Evolutionary conservation across 2,329 filamentous ascomycete genomes (phyloP).

Genomic region (Emmonsiellopsis sp.): DNA sequence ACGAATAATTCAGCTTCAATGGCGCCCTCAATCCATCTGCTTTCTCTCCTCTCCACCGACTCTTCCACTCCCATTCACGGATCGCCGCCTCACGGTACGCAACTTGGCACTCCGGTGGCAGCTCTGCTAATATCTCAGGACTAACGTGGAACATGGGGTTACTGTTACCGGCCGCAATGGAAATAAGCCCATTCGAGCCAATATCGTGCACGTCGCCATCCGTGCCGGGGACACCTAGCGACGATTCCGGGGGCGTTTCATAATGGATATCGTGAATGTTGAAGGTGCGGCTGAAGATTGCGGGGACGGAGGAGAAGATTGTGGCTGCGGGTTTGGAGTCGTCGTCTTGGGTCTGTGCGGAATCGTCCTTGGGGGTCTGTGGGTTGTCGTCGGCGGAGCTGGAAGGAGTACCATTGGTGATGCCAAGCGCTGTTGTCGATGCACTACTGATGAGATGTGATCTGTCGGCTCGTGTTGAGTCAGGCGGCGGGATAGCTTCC

Average conservation of each 20-base stretch:
- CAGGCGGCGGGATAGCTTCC: conserved; percentile 54
- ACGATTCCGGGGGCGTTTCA: conserved; percentile 20
- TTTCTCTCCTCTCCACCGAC: conserved; percentile 61
- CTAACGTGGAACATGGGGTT: conserved; percentile 9
- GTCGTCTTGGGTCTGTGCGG: conserved; percentile 9
- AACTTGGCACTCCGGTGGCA: conserved; percentile 49
- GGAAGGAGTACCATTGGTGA: conserved; percentile 22
- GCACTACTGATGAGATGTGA: conserved; percentile 22
- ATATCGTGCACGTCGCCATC: conserved; percentile 31
- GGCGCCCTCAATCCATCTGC: conserved; percentile 36
- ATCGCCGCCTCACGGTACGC: conserved; percentile 61
- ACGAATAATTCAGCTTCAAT: conserved; percentile 30
- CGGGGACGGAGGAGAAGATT: conserved; percentile 46
- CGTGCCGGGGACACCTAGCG: conserved; percentile 8
- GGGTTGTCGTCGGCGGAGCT: conserved; percentile 1
- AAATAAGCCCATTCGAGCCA: conserved; percentile 33
- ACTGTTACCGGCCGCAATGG: conserved; percentile 19
- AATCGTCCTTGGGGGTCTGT: conserved; percentile 10
- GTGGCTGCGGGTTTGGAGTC: conserved; percentile 15
- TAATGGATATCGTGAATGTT: conserved; percentile 53
- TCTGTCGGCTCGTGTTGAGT: conserved; percentile 17
- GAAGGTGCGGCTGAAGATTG: conserved; percentile 51
- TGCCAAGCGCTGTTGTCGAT: conserved; percentile 20
- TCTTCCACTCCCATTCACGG: conserved; percentile 63
- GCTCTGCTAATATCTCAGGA: conserved; percentile 32